These are phyloP conservation scores for Pythium coloratum DNA, from an alignment of 352 stramenopile species.

Conservation along the genomic window DNA sequence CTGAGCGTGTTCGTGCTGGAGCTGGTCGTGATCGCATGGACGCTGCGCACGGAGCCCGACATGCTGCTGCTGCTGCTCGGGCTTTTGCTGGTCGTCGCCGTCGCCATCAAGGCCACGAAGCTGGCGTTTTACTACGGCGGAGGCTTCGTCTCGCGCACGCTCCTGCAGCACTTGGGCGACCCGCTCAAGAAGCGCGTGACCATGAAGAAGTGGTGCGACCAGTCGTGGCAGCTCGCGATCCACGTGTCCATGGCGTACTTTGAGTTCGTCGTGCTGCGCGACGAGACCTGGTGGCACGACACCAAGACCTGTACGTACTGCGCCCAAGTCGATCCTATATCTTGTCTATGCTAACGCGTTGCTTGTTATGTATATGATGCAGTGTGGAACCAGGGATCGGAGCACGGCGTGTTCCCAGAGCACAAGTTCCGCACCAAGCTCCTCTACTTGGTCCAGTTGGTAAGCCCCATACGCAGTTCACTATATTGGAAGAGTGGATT, in stretches of 20 bases:
- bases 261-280: constrained; percentile 76
- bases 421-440: constrained; percentile 84
- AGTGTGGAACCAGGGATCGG: constrained; percentile 82
- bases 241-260: constrained; percentile 85
- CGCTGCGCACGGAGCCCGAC: constrained; percentile 63
- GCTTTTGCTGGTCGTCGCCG: constrained; percentile 65
- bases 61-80: constrained; percentile 70
- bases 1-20: constrained; percentile 59
- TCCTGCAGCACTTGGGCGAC: constrained; percentile 78
- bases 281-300: constrained; percentile 88
- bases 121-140: constrained; percentile 59
- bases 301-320: constrained; percentile 68
- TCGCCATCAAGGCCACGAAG: constrained; percentile 73
- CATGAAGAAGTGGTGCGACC: constrained; percentile 89
- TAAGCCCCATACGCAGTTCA: constrained; percentile 22
- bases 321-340: too few relatives aligned
- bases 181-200: constrained; percentile 78
- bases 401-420: constrained; percentile 70
- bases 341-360: not conserved
- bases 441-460: constrained; percentile 82
- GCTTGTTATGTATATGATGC: not conserved
- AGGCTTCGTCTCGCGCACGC: constrained; percentile 73
- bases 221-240: constrained; percentile 87
- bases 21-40: constrained; percentile 60
- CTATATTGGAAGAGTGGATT: not conserved